These are phyloP conservation scores for Podospora bellae-mahoneyi DNA, from an alignment of 495 filamentous ascomycete genomes.

Conservation along the genomic window DNA sequence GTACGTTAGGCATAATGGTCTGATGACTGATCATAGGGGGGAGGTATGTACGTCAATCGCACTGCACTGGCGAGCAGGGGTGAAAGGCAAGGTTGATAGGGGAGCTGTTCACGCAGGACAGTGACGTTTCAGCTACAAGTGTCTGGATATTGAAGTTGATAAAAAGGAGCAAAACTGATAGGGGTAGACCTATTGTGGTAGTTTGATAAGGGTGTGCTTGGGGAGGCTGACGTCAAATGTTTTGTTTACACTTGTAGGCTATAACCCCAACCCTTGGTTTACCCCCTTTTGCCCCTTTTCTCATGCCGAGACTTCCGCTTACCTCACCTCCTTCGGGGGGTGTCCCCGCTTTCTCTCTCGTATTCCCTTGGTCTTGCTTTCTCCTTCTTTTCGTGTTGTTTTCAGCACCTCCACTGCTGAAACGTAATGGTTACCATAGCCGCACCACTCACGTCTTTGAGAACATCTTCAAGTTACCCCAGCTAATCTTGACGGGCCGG, in stretches of 20 bases:
- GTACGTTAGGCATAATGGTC: neutral
- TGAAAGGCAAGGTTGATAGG: neutral
- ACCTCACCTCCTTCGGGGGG: neutral
- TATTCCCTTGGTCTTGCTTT: neutral
- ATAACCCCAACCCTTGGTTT: neutral
- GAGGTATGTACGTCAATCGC: neutral
- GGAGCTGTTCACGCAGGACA: neutral
- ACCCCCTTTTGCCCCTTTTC: neutral
- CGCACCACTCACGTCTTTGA: too few species aligned
- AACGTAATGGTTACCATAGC: too few species aligned
- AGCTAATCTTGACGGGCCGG: too few species aligned
- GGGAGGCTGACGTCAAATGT: neutral
- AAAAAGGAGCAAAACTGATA: neutral
- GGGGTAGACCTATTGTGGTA: neutral
- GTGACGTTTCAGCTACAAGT: neutral
- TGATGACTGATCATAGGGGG: neutral
- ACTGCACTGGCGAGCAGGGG: neutral
- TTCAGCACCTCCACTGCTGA: neutral
- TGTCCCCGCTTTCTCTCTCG: neutral
- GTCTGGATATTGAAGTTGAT: neutral
- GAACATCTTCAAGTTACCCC: too few species aligned
- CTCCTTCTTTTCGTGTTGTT: neutral
- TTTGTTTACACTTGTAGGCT: neutral
- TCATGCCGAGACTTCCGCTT: neutral
- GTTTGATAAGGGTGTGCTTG: neutral